A percentile compares a stretch with the other conserved stretches of the same genome.
These are phyloP conservation scores for Cornus florida DNA, from an alignment of 148 eudicot genomes.

Conservation along the genomic window DNA sequence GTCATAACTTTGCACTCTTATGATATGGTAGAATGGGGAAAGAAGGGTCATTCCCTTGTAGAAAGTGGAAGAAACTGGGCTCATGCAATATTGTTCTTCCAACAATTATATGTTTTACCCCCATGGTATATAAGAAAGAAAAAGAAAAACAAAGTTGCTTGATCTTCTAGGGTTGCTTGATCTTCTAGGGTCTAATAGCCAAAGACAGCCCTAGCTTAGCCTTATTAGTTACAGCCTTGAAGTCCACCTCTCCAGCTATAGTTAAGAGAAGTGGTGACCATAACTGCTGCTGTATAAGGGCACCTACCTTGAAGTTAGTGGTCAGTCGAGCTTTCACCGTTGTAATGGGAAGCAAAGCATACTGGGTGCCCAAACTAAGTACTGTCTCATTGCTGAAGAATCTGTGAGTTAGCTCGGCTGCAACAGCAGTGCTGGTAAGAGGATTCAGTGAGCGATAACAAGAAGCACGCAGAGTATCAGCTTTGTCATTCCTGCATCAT, in stretches of 20 bases:
- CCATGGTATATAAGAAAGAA: too few species aligned
- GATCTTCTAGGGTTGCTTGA: neutral
- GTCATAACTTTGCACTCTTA: too few species aligned
- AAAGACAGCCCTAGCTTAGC: conserved; percentile 16
- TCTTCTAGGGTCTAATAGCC: conserved; percentile 5
- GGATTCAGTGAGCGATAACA: conserved; percentile 4
- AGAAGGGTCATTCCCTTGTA: too few species aligned
- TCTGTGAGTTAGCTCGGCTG: conserved; percentile 20
- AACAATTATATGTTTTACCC: too few species aligned
- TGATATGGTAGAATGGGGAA: too few species aligned
- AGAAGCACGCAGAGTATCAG: conserved; percentile 6
- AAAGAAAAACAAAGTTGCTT: neutral
- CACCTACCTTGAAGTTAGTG: neutral
- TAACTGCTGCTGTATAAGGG: conserved; percentile 13
- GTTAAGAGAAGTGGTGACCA: conserved; percentile 5
- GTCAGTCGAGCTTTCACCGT: neutral
- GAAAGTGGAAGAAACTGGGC: neutral
- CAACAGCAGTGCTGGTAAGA: conserved; percentile 15
- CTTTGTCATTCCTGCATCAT: conserved; percentile 17
- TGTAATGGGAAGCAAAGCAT: conserved; percentile 3
- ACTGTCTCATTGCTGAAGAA: conserved; percentile 11
- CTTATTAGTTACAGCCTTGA: neutral
- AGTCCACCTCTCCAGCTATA: conserved; percentile 10
- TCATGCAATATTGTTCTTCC: neutral
- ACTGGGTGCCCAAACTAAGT: conserved; percentile 15